Evolutionary conservation across 1,139 yeast genomes (phyloP), one percentile per base, ranked within the genome.

Genomic region (Suhomyces terraborum): DNA sequence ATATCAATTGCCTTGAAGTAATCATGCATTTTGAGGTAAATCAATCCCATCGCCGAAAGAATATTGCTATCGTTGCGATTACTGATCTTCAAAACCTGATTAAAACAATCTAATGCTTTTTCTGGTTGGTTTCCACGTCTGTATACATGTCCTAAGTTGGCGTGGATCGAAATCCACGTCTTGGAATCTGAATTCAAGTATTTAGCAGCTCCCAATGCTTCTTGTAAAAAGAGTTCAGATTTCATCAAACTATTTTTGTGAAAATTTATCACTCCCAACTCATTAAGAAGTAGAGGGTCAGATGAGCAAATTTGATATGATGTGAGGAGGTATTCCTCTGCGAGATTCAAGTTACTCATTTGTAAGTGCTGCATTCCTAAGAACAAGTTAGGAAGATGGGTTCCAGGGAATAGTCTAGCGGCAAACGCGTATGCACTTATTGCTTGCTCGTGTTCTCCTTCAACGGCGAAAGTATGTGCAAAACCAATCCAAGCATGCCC

Each of bases 401-500:
- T 84, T 2, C 98, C 98, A 0, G 96, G 97, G 56, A 93, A 94
- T 37, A 91, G 73, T 45, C 97, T 69, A 0, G 96, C 91, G 0
- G 98, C 98, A 25, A 95, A 91, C 1, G 98, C 93, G 64, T 91
- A 94, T 0, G 98, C 98, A 45, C 96, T 84, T 16, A 93, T 85
- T 1, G 98, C 98, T 62, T 94, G 98, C 60, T 94, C 99, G 56
- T 94, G 98, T 63, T 94, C 99, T 8, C 97, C 96, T 61, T 94
- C 98, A 2, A 88, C 85, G 0, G 97, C 97, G 75, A 89, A 94
- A 0, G 98, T 91, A 58, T 93, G 98, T 1, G 98, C 98, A 69
- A 94, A 94, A 1, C 98, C 98, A 35, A 94, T 82, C 98, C 98
- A 94, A 1, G 98, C 96, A 41, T 88, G 94, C 0, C 95, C 95